Conservation (phyloP, 495 filamentous ascomycete species). For the Sphaerosporella brunnea region DNA sequence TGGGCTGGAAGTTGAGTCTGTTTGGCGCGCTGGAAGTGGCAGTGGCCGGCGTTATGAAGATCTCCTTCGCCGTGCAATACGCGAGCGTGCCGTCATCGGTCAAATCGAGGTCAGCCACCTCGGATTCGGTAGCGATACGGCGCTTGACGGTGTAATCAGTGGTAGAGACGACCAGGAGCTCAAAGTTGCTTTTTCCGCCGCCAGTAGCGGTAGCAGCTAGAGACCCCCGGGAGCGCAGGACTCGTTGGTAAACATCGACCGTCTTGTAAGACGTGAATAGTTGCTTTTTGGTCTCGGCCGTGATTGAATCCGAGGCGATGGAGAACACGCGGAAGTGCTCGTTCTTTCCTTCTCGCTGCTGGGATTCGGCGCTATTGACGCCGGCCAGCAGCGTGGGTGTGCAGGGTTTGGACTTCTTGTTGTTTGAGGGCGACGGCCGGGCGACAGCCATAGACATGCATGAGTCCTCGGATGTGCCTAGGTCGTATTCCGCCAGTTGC, state of each 20-base stretch:
- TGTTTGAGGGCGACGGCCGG: not conserved
- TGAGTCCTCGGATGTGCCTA: slow-evolving; percentile 79
- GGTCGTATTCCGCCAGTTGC: slow-evolving; percentile 38
- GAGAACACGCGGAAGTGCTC: slow-evolving; percentile 69
- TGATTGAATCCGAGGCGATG: slow-evolving; percentile 13
- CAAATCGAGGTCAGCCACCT: slow-evolving; percentile 53
- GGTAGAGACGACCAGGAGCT: slow-evolving; percentile 68
- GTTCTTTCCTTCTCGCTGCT: slow-evolving; percentile 61
- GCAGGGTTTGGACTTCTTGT: slow-evolving; percentile 1
- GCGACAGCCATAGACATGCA: slow-evolving; percentile 64
- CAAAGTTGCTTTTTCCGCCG: slow-evolving; percentile 35
- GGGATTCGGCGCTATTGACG: slow-evolving; percentile 61
- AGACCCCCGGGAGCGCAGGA: slow-evolving; percentile 46
- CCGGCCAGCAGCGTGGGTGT: slow-evolving; percentile 40
- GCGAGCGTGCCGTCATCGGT: slow-evolving; percentile 39
- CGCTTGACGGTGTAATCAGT: slow-evolving; percentile 46
- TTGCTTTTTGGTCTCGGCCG: slow-evolving; percentile 10
- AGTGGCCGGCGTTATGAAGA: slow-evolving; percentile 30
- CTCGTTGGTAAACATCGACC: slow-evolving; percentile 25
- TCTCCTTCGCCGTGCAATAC: slow-evolving; percentile 64
- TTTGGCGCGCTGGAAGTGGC: slow-evolving; percentile 6
- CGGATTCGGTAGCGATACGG: slow-evolving; percentile 46
- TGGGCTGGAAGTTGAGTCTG: slow-evolving; percentile 17
- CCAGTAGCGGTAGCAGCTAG: slow-evolving; percentile 26
- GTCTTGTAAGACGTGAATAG: slow-evolving; percentile 14